Evolutionary conservation across 768 basidiomycete genomes (phyloP), one percentile per base, ranked within the genome.

Genomic region (Crassisporium funariophilum): DNA sequence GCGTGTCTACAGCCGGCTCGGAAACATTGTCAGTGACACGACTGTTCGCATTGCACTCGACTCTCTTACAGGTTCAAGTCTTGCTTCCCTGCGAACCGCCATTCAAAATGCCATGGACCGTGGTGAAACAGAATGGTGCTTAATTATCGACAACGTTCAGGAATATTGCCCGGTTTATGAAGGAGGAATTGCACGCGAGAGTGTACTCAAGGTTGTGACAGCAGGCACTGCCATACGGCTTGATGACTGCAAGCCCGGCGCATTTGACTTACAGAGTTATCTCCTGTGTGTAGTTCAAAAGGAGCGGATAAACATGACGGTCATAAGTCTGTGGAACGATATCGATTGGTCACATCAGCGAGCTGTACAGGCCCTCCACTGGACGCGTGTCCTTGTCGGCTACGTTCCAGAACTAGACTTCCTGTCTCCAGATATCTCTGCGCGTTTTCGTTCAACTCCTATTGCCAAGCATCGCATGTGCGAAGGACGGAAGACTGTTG

Each of bases 171-270:
- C 15, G 4, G 36, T 19, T 10, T 46, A 46, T 33, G 35, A 46
- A 46, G 45, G 47, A 16, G 41, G 31, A 10, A 48, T 52, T 33
- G 49, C 46, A 24, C 24, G 55, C n/a, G 10, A 53, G 40, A 46
- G 11, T 35, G 16, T 59, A 4, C 46, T 64, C 41, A 58, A 56
- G n/a, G 55, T 61, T n/a, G 61, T 60, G 1, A 51, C 56, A 4
- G 56, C 64, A 2, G 60, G 48, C 6, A 60, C 56, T 2, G 52
- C 53, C 7, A 47, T 45, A 19, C 49, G 55, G n/a, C 49, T 52
- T 1, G 44, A 53, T 0, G 51, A 53, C 25, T 56, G 24, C 39
- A 45, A 49, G 21, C 50, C 55, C 10, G 48, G 46, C 4, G 57
- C 58, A 0, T 46, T 25, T 44, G 24, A 33, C 13, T 35, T 36